A percentile compares a stretch with the other conserved stretches of the same genome.
Evolutionary conservation across 768 basidiomycete genomes (phyloP).

Genomic region (Auricularia sp.): DNA sequence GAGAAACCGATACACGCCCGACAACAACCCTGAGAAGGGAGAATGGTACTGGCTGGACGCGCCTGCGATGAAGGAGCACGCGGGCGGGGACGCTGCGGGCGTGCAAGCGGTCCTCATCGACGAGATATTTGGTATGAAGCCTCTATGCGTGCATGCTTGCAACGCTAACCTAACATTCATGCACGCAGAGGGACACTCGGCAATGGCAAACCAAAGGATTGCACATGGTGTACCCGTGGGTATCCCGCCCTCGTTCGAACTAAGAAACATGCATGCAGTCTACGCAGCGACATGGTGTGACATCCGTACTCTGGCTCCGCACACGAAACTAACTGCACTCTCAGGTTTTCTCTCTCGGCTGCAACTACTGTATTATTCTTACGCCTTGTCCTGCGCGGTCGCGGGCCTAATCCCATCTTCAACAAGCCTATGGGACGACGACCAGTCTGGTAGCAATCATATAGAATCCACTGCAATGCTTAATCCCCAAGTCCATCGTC

Average conservation of each 20-base stretch:
- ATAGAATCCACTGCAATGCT: not conserved
- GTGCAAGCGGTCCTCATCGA: slow-evolving; percentile 89
- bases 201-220: slow-evolving; percentile 51
- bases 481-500: too few relatives aligned
- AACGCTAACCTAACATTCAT: not conserved
- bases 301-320: too few relatives aligned
- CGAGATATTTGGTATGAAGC: slow-evolving; percentile 70
- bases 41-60: slow-evolving; percentile 93
- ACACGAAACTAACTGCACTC: too few relatives aligned
- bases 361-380: slow-evolving; percentile 79
- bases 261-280: slow-evolving; percentile 88
- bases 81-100: slow-evolving; percentile 57
- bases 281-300: slow-evolving; percentile 91
- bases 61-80: slow-evolving; percentile 63
- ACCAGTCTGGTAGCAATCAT: not conserved
- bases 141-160: slow-evolving; percentile 1
- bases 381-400: slow-evolving; percentile 34
- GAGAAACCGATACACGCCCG: slow-evolving; percentile 77
- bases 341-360: slow-evolving; percentile 82
- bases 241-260: slow-evolving; percentile 68
- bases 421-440: not conserved
- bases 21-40: slow-evolving; percentile 68
- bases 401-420: not conserved
- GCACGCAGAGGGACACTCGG: slow-evolving; percentile 71
- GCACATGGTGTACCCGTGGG: slow-evolving; percentile 78